Conservation (phyloP, 2,329 filamentous ascomycete genomes). For the Capronia americana region DNA sequence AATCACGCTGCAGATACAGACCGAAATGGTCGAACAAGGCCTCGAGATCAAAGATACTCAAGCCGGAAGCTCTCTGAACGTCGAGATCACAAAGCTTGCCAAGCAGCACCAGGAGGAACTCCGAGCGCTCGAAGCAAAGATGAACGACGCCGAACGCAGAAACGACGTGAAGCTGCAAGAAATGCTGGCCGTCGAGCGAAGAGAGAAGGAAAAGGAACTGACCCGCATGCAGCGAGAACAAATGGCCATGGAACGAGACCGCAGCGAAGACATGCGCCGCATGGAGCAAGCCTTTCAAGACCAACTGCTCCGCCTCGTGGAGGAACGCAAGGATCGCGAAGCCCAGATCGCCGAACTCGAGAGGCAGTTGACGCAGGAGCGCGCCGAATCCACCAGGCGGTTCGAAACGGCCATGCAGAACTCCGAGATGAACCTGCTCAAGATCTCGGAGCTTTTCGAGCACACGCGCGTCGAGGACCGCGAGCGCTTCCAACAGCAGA, state of each 20-base stretch:
- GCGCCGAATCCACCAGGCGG: conserved; percentile 1
- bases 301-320: not conserved
- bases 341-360: not conserved
- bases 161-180: conserved; percentile 1
- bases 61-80: conserved; percentile 1
- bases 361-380: conserved; percentile 1
- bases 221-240: not conserved
- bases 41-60: conserved; percentile 1
- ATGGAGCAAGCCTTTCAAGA: conserved; percentile 3
- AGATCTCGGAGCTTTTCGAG: not conserved
- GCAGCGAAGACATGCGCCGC: conserved; percentile 3
- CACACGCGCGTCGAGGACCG: conserved; percentile 1
- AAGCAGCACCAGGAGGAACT: not conserved
- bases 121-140: not conserved
- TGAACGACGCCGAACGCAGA: not conserved
- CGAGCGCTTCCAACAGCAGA: not conserved
- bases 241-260: conserved; percentile 3
- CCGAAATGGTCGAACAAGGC: conserved; percentile 4
- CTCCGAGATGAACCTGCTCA: conserved; percentile 2
- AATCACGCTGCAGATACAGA: not conserved
- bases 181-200: not conserved
- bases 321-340: not conserved
- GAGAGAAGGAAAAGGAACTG: conserved; percentile 1
- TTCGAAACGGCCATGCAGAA: not conserved
- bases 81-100: not conserved